Base-by-base conservation (phyloP, 495 filamentous ascomycete species). In the Penicillium arizonense region DNA sequence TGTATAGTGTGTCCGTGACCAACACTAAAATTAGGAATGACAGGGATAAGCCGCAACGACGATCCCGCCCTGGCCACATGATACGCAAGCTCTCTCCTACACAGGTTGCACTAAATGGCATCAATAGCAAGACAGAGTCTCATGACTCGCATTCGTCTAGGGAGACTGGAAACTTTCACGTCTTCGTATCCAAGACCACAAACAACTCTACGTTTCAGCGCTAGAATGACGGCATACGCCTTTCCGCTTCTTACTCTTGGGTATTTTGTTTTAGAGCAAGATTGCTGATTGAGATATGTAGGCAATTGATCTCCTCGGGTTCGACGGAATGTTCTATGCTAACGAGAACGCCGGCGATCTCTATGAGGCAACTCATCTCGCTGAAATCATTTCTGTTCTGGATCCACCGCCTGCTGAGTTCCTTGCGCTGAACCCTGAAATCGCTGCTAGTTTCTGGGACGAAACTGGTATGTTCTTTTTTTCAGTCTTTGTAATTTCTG, bases 221-320 rank as follows among this genome's bases (percentile, higher is more conserved):
- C 9, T 30, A 30, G 9, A 2, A 68, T 75, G 35, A 68, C 77
- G 68, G 77, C n/a, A n/a, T 81, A 59, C 3, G 56, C 37, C 9
- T 38, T 21, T 12, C 3, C 4, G 4, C 7, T 26, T 26, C 24
- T 26, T 26, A 7, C 24, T 26, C 7, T 26, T 26, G 7, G 24
- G 24, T 26, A 7, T 7, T 26, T 26, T 4, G 7, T 26, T 26
- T 26, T 7, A 5, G 24, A 26, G 2, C 24, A 26, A 7, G 24
- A 26, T 26, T 26, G 24, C 24, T 26, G 7, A 26, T 26, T 26
- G 24, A 1, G 24, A 26, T 28, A 56, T 46, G 21, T 42, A 78
- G 77, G 63, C 75, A 9, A 78, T 75, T 72, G 73, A 78, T 43
- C 44, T 79, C 0, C 75, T 77, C 28, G 70, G 74, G 50, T 59